A percentile compares a stretch with the other conserved stretches of the same genome.
Conservation (phyloP, 331 rosid genomes). For the Quercus tomentella region DNA sequence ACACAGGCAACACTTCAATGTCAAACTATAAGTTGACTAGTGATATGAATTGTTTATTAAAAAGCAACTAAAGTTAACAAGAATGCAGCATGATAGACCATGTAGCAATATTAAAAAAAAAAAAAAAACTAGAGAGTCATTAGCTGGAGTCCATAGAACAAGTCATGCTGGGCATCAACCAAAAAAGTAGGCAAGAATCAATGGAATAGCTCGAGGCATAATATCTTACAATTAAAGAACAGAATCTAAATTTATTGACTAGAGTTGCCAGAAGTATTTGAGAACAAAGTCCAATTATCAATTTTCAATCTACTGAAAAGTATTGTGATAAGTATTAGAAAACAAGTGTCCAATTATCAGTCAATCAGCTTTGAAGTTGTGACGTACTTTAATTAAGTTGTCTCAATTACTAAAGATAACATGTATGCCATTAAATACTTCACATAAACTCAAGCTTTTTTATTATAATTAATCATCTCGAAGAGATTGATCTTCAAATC, state of each 20-base stretch:
- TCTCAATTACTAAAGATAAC: not conserved
- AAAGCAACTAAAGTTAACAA: slow-evolving; percentile 6
- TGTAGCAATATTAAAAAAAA: not conserved
- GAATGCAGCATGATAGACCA: slow-evolving; percentile 6
- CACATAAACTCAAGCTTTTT: not conserved
- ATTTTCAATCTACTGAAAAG: not conserved
- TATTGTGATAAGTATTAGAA: not conserved
- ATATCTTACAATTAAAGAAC: too few relatives aligned
- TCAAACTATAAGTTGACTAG: slow-evolving; percentile 5
- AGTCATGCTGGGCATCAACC: not conserved
- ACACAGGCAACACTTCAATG: slow-evolving; percentile 17
- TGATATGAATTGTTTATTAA: not conserved
- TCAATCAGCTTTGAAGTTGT: not conserved
- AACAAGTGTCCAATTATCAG: not conserved
- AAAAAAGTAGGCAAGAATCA: not conserved
- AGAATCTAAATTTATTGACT: too few relatives aligned
- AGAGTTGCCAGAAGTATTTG: too few relatives aligned
- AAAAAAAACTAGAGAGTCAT: not conserved
- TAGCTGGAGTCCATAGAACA: not conserved
- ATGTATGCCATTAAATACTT: not conserved
- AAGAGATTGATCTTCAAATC: not conserved
- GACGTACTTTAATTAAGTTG: not conserved
- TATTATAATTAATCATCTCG: not conserved
- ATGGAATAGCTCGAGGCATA: too few relatives aligned
- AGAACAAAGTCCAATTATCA: too few relatives aligned